Conservation (phyloP, 148 eudicot species). For the Spergularia bocconei region DNA sequence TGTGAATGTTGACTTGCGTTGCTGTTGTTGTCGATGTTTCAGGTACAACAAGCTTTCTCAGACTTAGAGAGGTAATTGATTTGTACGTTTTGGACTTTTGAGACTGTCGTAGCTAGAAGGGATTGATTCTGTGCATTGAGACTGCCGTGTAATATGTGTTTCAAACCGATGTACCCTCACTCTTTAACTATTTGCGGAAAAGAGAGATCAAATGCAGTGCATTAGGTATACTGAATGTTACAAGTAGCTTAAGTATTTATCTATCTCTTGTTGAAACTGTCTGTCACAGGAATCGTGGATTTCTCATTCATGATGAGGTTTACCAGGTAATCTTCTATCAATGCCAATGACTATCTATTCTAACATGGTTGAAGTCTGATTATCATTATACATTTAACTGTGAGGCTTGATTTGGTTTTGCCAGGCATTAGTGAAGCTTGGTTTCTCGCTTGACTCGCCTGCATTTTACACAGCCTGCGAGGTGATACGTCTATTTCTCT, state of each 20-base stretch:
- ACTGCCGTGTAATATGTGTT: not conserved
- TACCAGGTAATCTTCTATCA: conserved; percentile 45
- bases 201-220: not conserved
- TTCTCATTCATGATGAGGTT: conserved; percentile 66
- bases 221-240: not conserved
- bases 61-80: conserved; percentile 65
- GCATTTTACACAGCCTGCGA: conserved; percentile 82
- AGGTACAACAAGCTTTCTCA: conserved; percentile 84
- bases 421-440: conserved; percentile 72
- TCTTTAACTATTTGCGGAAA: not conserved
- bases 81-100: not conserved
- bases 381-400: conserved; percentile 1
- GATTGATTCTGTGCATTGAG: not conserved
- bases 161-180: not conserved
- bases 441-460: conserved; percentile 77
- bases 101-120: not conserved
- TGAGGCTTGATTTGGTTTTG: conserved; percentile 6
- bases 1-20: conserved; percentile 1
- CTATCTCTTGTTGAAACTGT: conserved; percentile 5
- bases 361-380: not conserved
- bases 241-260: too few relatives aligned
- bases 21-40: conserved; percentile 19
- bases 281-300: conserved; percentile 63
- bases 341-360: not conserved
- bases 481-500: conserved; percentile 38